Base-by-base conservation (phyloP, 108 stramenopile species). In the Aurantiochytrium sp. region DNA sequence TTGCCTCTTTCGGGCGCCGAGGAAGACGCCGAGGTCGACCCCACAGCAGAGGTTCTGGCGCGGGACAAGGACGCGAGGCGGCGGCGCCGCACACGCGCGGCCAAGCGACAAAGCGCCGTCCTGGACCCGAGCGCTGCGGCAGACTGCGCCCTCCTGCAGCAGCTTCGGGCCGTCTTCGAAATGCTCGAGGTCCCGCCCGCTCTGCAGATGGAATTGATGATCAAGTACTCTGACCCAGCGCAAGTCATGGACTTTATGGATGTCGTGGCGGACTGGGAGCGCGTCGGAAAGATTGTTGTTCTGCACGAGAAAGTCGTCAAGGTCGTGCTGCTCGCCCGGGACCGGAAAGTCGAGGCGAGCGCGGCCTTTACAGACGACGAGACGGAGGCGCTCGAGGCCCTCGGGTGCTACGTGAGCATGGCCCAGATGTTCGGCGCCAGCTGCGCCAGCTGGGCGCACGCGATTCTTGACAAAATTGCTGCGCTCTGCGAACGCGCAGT, bases 401-500 rank as follows among this genome's bases (percentile, higher is more conserved):
- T 81, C 8, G 73, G 30, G 0, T 81, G 73, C 39, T 81, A 81
- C 32, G 45, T 81, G 1, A 48, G 42, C 27, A 81, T 81, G 73
- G 73, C 73, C 12, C 73, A 81, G 73, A 81, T 81, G 73, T 81
- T 81, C 2, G 73, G 73, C 1, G 73, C 73, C 12, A 81, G 42
- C 24, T 81, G 73, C 45, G 73, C 42, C 12, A 81, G 10, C 1
- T 81, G 73, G 73, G 73, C 45, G 36, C 42, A 19, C 6, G 73
- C 73, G 10, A 81, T 81, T 81, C 73, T 81, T 42, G 73, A 48
- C 42, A 81, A 48, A 48, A n/a, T 81, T 12, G 8, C 24, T 24
- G 12, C 39, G 27, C 19, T 81, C 2, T 81, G 73, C 45, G 45
- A 81, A 48, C 24, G 30, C n/a, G 30, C n/a, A 12, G 45, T 81